Base-by-base conservation (phyloP, 2,329 filamentous ascomycete species). In the Alternaria sp. region DNA sequence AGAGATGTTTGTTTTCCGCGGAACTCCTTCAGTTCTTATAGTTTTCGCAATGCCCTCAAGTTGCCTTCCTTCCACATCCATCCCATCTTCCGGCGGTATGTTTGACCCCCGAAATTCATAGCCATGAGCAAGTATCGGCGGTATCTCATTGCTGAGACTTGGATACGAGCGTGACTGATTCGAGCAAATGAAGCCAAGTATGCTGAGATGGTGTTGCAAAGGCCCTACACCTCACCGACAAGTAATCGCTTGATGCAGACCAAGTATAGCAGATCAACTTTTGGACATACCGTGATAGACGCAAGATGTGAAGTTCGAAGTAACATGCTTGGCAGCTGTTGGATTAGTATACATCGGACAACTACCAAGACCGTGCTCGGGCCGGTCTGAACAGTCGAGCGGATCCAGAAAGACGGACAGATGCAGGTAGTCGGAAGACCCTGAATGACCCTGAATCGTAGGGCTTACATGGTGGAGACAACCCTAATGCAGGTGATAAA, bases 111-210 rank as follows among this genome's bases (percentile, higher is more conserved):
- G 12, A 23, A 15, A 23, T 1, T 12, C 12, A 23, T 23, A 46
- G 44, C 9, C 21, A 6, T 21, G 12, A 21, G 19, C 13, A 40
- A 23, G 2, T 23, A 40, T n/a, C n/a, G 19, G 28, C 36, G 28
- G 7, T 21, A 2, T 52, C 15, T 6, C 19, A 40, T 30, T 7
- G 5, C 19, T 12, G 5, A 11, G 15, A 19, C 11, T 15, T 15
- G 49, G 13, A 52, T 40, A 52, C 49, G 49, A 5, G 1, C 13
- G 36, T 21, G 19, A 25, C 19, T 25, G 19, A 40, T 40, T 52
- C 9, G 49, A 52, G 19, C 19, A 52, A 36, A 25, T 52, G 30
- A 23, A 15, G 28, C 49, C 49, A 21, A 52, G 19, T 12, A 36
- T n/a, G 49, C 13, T 52, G n/a, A 40, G 30, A 17, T 12, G 12